These are phyloP conservation scores for Dryas alaskensis DNA, from an alignment of 306 rosid species.

Conservation along the genomic window DNA sequence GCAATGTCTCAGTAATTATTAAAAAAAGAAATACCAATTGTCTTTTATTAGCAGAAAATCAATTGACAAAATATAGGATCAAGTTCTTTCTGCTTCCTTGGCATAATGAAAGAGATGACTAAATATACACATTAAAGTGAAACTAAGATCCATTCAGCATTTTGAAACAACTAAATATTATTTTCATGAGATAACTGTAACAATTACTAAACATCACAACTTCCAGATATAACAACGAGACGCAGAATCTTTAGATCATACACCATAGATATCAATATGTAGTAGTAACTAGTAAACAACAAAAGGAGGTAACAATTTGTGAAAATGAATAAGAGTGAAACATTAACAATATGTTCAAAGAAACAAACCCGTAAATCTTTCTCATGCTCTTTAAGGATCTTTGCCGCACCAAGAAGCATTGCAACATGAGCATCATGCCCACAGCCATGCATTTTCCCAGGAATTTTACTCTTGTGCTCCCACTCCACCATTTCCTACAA, in stretches of 20 bases:
- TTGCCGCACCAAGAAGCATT: conserved; percentile 92
- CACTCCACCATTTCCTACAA: conserved; percentile 90
- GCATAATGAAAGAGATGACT: too few species aligned
- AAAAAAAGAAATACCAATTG: too few species aligned
- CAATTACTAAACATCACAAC: background rate
- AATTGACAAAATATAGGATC: too few species aligned
- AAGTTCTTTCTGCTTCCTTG: too few species aligned
- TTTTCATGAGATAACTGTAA: background rate
- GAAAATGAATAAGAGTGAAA: background rate
- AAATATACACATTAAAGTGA: too few species aligned
- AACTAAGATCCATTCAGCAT: background rate
- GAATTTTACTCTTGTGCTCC: conserved; percentile 79
- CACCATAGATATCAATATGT: background rate
- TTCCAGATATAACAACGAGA: too few species aligned
- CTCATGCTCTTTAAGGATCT: conserved; percentile 74
- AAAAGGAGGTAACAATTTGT: background rate
- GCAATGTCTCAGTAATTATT: background rate
- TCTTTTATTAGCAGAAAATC: too few species aligned
- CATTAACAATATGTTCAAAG: background rate
- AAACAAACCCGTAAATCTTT: conserved; percentile 55
- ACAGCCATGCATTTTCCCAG: conserved; percentile 94
- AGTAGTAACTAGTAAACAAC: conserved; percentile 19
- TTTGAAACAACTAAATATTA: background rate
- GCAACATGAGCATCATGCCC: conserved; percentile 95
- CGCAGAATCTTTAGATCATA: background rate